Evolutionary conservation across 2,329 filamentous ascomycete genomes (phyloP).

Genomic region (Dactylellina parvicollis): DNA sequence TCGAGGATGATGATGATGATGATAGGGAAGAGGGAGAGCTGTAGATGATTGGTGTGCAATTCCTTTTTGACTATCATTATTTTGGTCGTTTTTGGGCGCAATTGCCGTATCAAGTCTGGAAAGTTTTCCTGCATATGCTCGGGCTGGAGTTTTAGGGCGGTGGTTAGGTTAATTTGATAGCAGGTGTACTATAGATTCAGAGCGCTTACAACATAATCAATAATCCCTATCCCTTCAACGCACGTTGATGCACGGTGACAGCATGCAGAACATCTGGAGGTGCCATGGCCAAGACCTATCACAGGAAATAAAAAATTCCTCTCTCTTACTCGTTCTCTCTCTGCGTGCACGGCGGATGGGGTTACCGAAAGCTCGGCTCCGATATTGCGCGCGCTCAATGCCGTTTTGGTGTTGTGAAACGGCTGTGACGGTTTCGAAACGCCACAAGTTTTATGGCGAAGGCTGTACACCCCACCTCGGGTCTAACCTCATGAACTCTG

Average conservation of each 20-base stretch:
- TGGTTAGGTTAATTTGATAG: conserved; percentile 49
- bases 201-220: conserved; percentile 52
- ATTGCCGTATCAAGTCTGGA: conserved; percentile 44
- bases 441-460: conserved; percentile 42
- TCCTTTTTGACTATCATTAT: conserved; percentile 16
- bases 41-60: conserved; percentile 10
- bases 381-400: conserved; percentile 21
- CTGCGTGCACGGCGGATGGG: conserved; percentile 14
- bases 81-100: conserved; percentile 40
- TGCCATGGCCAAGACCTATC: conserved; percentile 2
- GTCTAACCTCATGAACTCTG: conserved; percentile 17
- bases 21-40: conserved; percentile 50
- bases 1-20: conserved; percentile 52
- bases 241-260: conserved; percentile 3
- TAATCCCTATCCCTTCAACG: conserved; percentile 21
- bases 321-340: neutral
- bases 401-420: conserved; percentile 42
- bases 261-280: conserved; percentile 3
- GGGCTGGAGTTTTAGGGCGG: conserved; percentile 45
- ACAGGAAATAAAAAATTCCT: conserved; percentile 8
- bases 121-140: conserved; percentile 43
- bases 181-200: conserved; percentile 53
- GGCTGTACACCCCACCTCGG: conserved; percentile 24
- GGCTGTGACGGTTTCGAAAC: conserved; percentile 52
- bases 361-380: conserved; percentile 20